Percentiles rank a stretch among this genome's conserved stretches.
phyloP scores from a whole-genome alignment of 331 rosid species.

The Malus hybrid region DNA sequence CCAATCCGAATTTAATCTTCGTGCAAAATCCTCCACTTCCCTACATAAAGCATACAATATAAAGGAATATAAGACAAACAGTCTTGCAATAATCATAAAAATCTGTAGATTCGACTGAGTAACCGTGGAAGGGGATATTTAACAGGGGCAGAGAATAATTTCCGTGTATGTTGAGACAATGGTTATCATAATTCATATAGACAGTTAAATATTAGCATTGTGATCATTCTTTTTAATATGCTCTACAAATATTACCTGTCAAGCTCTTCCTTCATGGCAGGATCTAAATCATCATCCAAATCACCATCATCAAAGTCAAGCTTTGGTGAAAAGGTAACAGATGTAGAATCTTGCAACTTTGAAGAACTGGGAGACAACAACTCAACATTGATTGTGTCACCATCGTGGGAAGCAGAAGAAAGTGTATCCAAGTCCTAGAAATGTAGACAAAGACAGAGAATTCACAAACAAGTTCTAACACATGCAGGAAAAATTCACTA shows the following conservation, averaged over 20 bases:
- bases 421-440: constrained; percentile 47
- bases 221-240: background rate
- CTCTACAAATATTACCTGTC: constrained; percentile 44
- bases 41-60: constrained; percentile 27
- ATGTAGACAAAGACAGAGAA: constrained; percentile 8
- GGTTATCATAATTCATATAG: background rate
- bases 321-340: constrained; percentile 36
- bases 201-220: background rate
- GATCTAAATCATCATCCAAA: constrained; percentile 82
- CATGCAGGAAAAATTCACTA: background rate
- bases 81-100: background rate
- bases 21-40: constrained; percentile 90
- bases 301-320: constrained; percentile 65
- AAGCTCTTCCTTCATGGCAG: constrained; percentile 85
- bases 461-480: background rate
- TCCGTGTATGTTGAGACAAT: background rate
- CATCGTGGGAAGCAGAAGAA: constrained; percentile 37
- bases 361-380: constrained; percentile 44
- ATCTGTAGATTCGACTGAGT: background rate
- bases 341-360: constrained; percentile 35
- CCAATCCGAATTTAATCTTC: constrained; percentile 85
- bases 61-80: background rate
- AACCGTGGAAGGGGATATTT: background rate
- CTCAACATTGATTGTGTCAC: constrained; percentile 26
- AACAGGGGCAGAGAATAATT: background rate